A percentile compares a stretch with the other conserved stretches of the same genome.
These are phyloP conservation scores for Pleurotus pulmonarius DNA, from an alignment of 768 basidiomycete genomes.

Conservation along the genomic window DNA sequence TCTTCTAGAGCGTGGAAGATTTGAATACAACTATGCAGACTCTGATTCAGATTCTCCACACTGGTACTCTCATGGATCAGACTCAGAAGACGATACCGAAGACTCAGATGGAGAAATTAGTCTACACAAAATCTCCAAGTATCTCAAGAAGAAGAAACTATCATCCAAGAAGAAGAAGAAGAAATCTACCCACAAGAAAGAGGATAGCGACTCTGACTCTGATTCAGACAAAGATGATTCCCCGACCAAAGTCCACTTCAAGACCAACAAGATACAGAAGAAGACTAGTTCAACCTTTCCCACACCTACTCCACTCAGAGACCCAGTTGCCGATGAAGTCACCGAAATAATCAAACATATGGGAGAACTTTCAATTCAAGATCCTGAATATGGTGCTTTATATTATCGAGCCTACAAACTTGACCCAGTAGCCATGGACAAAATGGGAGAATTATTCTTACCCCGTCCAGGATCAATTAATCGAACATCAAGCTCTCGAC, in stretches of 20 bases:
- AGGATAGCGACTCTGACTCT: background rate
- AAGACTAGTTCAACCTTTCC: background rate
- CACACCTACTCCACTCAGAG: background rate
- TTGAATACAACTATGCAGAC: conserved; percentile 4
- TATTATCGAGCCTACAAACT: conserved; percentile 8
- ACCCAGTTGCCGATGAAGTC: background rate
- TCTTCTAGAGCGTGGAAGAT: conserved; percentile 2
- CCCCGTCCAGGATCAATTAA: background rate
- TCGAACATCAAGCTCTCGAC: background rate
- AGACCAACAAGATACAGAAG: no score
- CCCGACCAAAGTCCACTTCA: background rate
- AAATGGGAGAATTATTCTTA: background rate
- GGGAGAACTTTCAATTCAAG: conserved; percentile 1
- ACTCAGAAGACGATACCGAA: no score
- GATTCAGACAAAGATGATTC: background rate
- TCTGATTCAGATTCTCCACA: conserved; percentile 8
- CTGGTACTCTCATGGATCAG: background rate
- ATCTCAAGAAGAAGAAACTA: no score
- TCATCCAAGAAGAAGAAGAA: no score
- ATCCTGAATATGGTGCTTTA: background rate
- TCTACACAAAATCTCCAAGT: no score
- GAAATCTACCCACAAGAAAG: no score
- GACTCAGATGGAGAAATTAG: no score
- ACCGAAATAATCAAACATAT: conserved; percentile 4
- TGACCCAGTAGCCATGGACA: background rate